Evolutionary conservation across 192 early-diverging fungal species (phyloP).

Genomic region (Coemansia sp.): DNA sequence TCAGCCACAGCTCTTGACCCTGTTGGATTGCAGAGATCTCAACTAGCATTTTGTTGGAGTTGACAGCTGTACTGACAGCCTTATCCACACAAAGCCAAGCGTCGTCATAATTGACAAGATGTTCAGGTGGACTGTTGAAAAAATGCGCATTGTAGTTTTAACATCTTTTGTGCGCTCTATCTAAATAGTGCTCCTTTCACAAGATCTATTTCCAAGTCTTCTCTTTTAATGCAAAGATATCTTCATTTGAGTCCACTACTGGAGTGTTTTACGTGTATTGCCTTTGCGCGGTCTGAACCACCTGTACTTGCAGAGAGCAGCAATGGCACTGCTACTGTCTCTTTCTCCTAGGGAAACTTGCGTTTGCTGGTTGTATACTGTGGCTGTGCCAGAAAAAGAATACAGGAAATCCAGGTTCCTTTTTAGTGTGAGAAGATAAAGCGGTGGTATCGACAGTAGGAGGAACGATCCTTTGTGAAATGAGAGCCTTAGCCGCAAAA

Average conservation of each 20-base stretch:
- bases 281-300: no score
- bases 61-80: conserved; percentile 86
- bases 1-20: conserved; percentile 74
- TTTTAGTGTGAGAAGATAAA: background rate
- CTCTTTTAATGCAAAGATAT: background rate
- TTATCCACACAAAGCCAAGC: conserved; percentile 82
- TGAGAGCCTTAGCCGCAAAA: no score
- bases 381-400: background rate
- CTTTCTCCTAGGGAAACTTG: background rate
- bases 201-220: conserved; percentile 35
- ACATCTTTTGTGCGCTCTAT: conserved; percentile 62
- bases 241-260: background rate
- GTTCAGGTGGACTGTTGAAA: conserved; percentile 59
- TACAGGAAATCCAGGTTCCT: background rate
- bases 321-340: no score
- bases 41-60: conserved; percentile 83
- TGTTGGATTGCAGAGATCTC: conserved; percentile 93
- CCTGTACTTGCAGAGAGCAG: no score
- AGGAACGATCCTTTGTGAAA: background rate
- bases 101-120: conserved; percentile 88
- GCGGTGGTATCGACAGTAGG: background rate
- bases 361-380: background rate
- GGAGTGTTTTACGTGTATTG: no score
- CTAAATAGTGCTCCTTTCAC: conserved; percentile 61
- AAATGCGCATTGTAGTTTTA: conserved; percentile 56